phyloP scores from a whole-genome alignment of 441 rosid genomes.

The Aquilaria agallochum region DNA sequence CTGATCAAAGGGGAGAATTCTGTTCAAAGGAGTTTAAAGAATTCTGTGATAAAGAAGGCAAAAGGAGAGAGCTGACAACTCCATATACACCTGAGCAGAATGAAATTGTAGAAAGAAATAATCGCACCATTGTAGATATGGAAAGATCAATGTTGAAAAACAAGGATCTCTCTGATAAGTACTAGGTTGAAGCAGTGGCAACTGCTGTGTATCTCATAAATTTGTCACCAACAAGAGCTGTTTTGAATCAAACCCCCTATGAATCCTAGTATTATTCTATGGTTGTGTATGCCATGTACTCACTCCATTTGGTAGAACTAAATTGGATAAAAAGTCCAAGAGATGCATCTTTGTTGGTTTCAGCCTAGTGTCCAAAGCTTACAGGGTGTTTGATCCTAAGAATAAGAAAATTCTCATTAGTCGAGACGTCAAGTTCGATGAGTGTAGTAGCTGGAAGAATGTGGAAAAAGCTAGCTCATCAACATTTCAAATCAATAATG shows the following conservation, averaged over 20 bases:
- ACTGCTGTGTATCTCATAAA: no score
- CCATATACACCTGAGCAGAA: conserved; percentile 10
- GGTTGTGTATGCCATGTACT: no score
- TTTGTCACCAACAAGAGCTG: no score
- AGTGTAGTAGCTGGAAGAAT: not conserved
- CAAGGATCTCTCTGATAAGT: not conserved
- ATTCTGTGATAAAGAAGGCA: no score
- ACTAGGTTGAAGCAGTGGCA: conserved; percentile 3
- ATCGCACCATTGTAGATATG: not conserved
- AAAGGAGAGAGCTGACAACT: no score
- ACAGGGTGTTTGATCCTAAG: not conserved
- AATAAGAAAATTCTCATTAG: not conserved
- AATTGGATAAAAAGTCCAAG: no score
- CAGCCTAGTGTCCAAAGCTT: not conserved
- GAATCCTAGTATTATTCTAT: no score
- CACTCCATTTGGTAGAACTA: no score
- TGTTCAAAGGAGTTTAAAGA: no score
- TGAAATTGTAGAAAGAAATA: conserved; percentile 5
- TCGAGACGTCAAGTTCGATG: not conserved
- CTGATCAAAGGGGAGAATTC: no score
- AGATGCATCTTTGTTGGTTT: not conserved
- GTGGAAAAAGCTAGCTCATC: not conserved
- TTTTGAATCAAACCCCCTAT: no score
- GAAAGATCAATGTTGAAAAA: conserved; percentile 1
- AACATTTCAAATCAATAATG: no score